Base-by-base conservation (phyloP, 371 early-diverging fungal species). In the Zychaea mexicana region DNA sequence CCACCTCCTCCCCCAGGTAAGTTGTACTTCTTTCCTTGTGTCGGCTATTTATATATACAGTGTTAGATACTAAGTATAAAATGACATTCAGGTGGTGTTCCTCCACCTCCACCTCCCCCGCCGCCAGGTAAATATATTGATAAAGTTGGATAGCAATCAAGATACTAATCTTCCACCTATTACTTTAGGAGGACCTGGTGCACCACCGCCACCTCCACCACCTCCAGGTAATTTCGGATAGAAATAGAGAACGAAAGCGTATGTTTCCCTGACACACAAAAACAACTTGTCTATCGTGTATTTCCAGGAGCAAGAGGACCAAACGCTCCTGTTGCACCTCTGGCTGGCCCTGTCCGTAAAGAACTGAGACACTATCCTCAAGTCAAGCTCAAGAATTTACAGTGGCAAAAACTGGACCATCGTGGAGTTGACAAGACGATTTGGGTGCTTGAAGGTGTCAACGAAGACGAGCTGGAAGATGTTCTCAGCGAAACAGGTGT, bases 371-470 rank as follows among this genome's bases (percentile, higher is more conserved):
- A 80, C 36, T 77, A 77, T 56, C 81, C 81, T 32, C 67, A 77
- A 49, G 61, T 76, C 9, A 76, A 81, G 28, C 66, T 81, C n/a
- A 76, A 78, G 55, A 73, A 77, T 61, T 58, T 81, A 0, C 81
- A 81, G 55, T 78, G 78, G 78, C 78, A 81, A 55, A 81, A 81
- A 39, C 47, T 81, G 27, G 81, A 81, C 57, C 71, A 70, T 4
- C 68, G 71, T 17, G 49, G 62, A 19, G 69, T 76, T 2, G 71
- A 78, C 4, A 76, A 81, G 21, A 81, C 81, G 0, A 64, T 81
- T 24, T 81, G 81, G 81, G 54, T 63, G 21, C 21, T 72, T 17
- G 68, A 72, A 15, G 69, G 59, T 42, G 68, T 78, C 0, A 59
- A 81, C 46, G 81, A 81, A 30, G 57, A 66, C 36, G 59, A 70